Evolutionary conservation across 139 green algal species (phyloP).

Genomic region (Chlamydomonas sp.): DNA sequence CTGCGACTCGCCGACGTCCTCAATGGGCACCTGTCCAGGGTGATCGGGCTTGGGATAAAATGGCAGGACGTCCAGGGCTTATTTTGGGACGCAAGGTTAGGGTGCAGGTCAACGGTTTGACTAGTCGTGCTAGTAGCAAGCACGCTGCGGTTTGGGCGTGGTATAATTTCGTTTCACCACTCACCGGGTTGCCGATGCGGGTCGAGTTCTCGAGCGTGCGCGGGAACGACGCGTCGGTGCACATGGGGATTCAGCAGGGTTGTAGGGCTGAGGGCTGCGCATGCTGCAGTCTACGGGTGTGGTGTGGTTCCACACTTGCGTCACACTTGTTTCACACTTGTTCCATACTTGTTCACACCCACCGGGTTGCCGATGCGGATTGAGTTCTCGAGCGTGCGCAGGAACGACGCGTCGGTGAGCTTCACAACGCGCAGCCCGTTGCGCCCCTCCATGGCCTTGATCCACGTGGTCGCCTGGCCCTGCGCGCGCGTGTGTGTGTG

Average conservation of each 20-base stretch:
- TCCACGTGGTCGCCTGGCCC: slow-evolving; percentile 69
- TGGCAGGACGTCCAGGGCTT: too few species aligned
- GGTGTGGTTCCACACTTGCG: too few species aligned
- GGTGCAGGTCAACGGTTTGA: too few species aligned
- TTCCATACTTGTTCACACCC: neutral
- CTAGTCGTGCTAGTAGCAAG: too few species aligned
- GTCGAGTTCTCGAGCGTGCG: slow-evolving; percentile 70
- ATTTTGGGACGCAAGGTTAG: too few species aligned
- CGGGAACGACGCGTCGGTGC: slow-evolving; percentile 62
- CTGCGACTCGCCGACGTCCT: slow-evolving; percentile 54
- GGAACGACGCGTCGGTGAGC: slow-evolving; percentile 60
- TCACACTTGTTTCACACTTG: too few species aligned
- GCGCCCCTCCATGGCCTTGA: slow-evolving; percentile 71
- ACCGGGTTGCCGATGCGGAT: slow-evolving; percentile 59
- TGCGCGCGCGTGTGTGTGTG: too few species aligned
- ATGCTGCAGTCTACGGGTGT: too few species aligned
- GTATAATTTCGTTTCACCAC: neutral
- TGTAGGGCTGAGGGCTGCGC: too few species aligned
- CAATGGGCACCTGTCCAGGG: slow-evolving; percentile 18
- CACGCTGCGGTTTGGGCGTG: too few species aligned
- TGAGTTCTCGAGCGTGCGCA: slow-evolving; percentile 68
- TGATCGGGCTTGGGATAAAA: too few species aligned
- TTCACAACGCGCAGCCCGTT: slow-evolving; percentile 67
- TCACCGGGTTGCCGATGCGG: slow-evolving; percentile 49
- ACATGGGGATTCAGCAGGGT: too few species aligned